These are phyloP conservation scores for Thielaviopsis euricoi DNA, from an alignment of 2,329 filamentous ascomycete species.

Conservation along the genomic window DNA sequence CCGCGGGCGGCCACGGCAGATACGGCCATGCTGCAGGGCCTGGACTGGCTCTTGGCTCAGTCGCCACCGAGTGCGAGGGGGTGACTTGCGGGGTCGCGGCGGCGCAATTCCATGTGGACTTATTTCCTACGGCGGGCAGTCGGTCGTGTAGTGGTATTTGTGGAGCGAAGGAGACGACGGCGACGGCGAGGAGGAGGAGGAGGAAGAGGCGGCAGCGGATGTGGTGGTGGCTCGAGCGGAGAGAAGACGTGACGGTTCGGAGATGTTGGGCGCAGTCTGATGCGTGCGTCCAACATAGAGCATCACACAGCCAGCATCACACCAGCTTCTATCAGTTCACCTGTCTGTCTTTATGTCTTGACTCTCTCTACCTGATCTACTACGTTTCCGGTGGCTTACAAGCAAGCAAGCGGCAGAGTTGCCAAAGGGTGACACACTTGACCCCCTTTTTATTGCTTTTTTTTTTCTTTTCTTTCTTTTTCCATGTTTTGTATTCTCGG, in stretches of 20 bases:
- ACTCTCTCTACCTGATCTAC: background rate
- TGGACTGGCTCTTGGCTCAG: slow-evolving; percentile 21
- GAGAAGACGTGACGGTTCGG: background rate
- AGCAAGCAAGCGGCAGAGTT: background rate
- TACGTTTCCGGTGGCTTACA: background rate
- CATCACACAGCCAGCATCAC: no score
- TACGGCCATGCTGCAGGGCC: slow-evolving; percentile 23
- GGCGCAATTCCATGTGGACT: background rate
- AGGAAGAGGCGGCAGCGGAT: no score
- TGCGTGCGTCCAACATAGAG: no score
- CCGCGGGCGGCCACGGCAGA: slow-evolving; percentile 26
- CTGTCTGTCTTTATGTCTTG: background rate
- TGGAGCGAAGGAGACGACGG: background rate
- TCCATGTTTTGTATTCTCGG: background rate
- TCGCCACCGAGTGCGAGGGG: background rate
- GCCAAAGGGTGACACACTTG: background rate
- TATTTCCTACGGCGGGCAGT: background rate
- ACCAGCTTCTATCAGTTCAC: no score
- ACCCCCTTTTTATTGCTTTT: background rate
- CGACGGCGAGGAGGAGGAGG: no score
- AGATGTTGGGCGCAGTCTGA: no score
- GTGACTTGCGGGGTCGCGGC: background rate
- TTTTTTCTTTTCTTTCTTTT: background rate
- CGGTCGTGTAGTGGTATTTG: background rate
- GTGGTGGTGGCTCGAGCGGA: no score